Base-by-base conservation (phyloP, 371 early-diverging fungal species). In the Apophysomyces variabilis region DNA sequence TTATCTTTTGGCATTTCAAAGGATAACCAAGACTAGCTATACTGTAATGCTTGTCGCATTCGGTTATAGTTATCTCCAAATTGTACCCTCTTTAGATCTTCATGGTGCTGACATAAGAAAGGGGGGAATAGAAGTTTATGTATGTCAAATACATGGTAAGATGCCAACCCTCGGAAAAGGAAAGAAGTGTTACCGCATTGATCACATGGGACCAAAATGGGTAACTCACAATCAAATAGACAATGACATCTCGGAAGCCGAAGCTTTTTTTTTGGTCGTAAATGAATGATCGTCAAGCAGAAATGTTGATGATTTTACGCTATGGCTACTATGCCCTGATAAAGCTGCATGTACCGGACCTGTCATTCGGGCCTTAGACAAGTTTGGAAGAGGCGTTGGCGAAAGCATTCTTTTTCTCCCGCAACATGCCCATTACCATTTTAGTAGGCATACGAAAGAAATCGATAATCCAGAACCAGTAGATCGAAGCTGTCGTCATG, bases 161-260 rank as follows among this genome's bases (percentile, higher is more conserved):
- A 11, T 41, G 8, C 41, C 41, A 26, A 13, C 41, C 13, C 41
- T 41, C 41, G 41, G 41, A 41, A 41, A 41, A 41, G 41, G 13
- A 41, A 41, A 13, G 41, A 41, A 13, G 41, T 50, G 35, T 50
- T 50, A 50, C 54, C 54, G 21, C 35, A 21, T 50, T 16, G 21
- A 50, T 50, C 54, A 50, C 54, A 50, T 50, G 54, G 21, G 3
- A 11, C 16, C 54, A 21, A 50, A 18, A 50, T 45, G 21, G 54
- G 13, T 13, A 41, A 41, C 13, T 41, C 13, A 16, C 21, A 50
- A 9, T 21, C 54, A 50, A 50, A 50, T 18, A 9, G 9, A 18
- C 54, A 18, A 41, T 41, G 41, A 8, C 9, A 47, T 21, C 21
- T 21, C 18, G 35, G 21, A 50, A 8, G 21, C 21, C 35, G 3